Base-by-base conservation (phyloP, 148 eudicot genomes). In the Drosera capensis region DNA sequence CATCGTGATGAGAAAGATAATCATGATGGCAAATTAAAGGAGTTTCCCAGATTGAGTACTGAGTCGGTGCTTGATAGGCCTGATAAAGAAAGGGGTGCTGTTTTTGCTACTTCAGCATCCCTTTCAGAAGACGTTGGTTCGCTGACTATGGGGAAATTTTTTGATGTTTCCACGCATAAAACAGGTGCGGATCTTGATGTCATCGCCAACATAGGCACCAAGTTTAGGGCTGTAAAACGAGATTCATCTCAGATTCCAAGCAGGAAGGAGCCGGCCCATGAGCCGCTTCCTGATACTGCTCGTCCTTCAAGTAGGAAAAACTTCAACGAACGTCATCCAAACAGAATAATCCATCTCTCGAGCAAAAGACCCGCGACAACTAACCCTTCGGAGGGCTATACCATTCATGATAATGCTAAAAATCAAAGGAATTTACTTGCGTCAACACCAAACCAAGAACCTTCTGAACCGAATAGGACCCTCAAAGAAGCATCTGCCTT, bases 1-100 rank as follows among this genome's bases (percentile, higher is more conserved):
- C 34, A 54, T 4, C 31, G 24, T 30, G 52, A 53, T 40, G 42
- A 34, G 20, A 61, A 49, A 51, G 60, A 2, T 38, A 52, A 22
- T 24, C 40, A 7, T 37, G 60, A 46, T 40, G 52, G 30, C 39
- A 55, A 62, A 46, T 51, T 59, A 47, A 70, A 66, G 13, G 47
- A 36, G 23, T 46, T 31, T 8, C 44, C 58, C 15, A 35, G 23
- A 57, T 42, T 36, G 46, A 60, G 31, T 25, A 47, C 53, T 17
- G 56, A 60, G 8, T 26, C 17, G 31, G 48, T 31, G 42, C 46
- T 29, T 37, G 47, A 45, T 55, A 38, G 17, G 11, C 14, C 31
- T 19, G 40, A 46, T 19, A 45, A 59, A 15, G 50, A 37, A 40
- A 63, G 48, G 43, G 52, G 14, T 42, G 18, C 49, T 36, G 42